Conservation (phyloP, 2,329 filamentous ascomycete genomes). For the Colletotrichum sansevieriae region DNA sequence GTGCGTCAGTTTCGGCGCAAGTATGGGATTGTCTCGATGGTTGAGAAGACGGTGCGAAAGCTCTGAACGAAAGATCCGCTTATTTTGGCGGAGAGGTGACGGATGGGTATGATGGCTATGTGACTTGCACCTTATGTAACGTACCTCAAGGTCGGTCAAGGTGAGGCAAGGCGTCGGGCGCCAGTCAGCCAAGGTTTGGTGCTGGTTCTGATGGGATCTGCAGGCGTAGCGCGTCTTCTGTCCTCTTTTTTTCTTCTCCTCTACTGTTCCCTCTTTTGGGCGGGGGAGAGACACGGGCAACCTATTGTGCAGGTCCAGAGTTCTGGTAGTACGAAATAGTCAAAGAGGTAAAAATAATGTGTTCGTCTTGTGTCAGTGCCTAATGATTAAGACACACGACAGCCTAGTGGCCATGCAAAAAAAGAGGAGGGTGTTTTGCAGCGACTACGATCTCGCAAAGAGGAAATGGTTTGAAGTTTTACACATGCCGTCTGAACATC, state of each 20-base stretch:
- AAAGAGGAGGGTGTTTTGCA: background rate
- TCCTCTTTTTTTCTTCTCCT: constrained; percentile 17
- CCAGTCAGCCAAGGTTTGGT: constrained; percentile 18
- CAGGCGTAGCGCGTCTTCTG: constrained; percentile 19
- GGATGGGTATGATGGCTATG: background rate
- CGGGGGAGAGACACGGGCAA: constrained; percentile 15
- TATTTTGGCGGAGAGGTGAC: constrained; percentile 35
- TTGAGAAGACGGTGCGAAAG: constrained; percentile 31
- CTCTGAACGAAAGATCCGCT: constrained; percentile 38
- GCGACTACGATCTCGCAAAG: background rate
- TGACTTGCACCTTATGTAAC: constrained; percentile 34
- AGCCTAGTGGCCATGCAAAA: background rate
- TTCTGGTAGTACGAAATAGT: background rate
- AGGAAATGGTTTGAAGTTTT: background rate
- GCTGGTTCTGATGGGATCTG: background rate
- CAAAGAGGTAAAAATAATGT: background rate
- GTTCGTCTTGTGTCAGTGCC: constrained; percentile 3
- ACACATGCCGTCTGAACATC: background rate
- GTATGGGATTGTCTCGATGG: constrained; percentile 35
- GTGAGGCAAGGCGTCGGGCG: constrained; percentile 29
- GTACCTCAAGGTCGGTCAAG: background rate
- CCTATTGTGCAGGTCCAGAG: background rate
- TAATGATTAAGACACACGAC: constrained; percentile 26
- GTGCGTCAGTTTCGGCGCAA: constrained; percentile 38
- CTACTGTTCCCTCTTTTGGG: background rate